Evolutionary conservation across 2,329 filamentous ascomycete genomes (phyloP).

Genomic region (Stemphylium vesicarium): DNA sequence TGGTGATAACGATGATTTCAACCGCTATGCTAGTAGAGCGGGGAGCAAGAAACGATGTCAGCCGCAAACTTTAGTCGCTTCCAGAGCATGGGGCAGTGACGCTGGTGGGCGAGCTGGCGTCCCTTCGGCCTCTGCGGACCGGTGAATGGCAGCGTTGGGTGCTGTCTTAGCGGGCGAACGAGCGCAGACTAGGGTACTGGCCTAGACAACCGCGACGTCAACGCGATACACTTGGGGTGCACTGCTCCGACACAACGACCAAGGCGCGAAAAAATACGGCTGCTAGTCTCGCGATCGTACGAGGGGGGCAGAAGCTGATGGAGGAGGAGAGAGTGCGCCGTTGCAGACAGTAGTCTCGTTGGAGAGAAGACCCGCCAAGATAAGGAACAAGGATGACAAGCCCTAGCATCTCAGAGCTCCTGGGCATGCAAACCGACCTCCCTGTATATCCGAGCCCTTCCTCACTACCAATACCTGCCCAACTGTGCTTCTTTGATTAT

Average conservation of each 20-base stretch:
- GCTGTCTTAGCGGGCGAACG: slow-evolving; percentile 27
- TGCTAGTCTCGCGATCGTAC: too few relatives aligned
- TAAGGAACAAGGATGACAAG: slow-evolving; percentile 15
- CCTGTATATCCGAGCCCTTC: neutral
- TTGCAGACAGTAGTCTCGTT: slow-evolving; percentile 13
- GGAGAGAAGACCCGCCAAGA: slow-evolving; percentile 18
- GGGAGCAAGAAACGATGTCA: slow-evolving; percentile 24
- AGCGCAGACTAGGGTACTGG: slow-evolving; percentile 18
- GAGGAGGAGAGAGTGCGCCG: slow-evolving; percentile 2
- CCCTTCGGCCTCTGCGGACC: slow-evolving; percentile 29
- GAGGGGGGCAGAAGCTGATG: neutral
- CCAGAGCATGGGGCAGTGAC: slow-evolving; percentile 25
- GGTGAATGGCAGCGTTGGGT: slow-evolving; percentile 33
- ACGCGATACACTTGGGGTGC: slow-evolving; percentile 7
- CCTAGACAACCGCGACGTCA: slow-evolving; percentile 17
- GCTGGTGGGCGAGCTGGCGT: slow-evolving; percentile 24
- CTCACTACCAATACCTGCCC: neutral
- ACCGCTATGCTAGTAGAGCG: slow-evolving; percentile 32
- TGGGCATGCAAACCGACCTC: slow-evolving; percentile 1
- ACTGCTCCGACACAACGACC: too few relatives aligned
- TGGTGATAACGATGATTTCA: slow-evolving; percentile 34
- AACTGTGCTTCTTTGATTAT: too few relatives aligned
- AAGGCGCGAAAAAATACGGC: too few relatives aligned
- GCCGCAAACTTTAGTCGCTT: slow-evolving; percentile 33
- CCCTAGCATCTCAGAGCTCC: neutral